These are phyloP conservation scores for Byssoonygena ceratinophila DNA, from an alignment of 2,329 filamentous ascomycete genomes.

Conservation along the genomic window DNA sequence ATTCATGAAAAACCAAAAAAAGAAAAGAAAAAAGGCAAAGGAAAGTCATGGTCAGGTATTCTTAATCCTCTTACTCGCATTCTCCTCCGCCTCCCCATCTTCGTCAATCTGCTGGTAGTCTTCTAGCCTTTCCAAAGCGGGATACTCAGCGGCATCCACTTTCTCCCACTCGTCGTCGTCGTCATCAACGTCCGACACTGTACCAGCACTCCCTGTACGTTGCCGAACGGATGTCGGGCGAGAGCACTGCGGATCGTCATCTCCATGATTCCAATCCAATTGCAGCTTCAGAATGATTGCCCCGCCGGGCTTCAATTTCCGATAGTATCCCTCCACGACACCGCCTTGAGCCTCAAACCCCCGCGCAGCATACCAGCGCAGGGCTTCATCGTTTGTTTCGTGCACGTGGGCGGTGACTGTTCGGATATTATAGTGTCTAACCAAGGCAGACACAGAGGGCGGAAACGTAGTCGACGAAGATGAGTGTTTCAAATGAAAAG, in stretches of 20 bases:
- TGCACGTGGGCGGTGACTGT: conserved; percentile 54
- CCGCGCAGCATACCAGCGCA: conserved; percentile 51
- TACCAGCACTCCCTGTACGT: not conserved
- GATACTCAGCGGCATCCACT: conserved; percentile 30
- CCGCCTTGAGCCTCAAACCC: conserved; percentile 45
- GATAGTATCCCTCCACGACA: conserved; percentile 49
- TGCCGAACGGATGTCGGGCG: not conserved
- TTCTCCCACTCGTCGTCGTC: conserved; percentile 38
- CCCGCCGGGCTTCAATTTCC: conserved; percentile 46
- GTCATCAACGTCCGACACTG: conserved; percentile 22
- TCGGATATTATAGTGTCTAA: conserved; percentile 41
- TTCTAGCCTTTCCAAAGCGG: conserved; percentile 25
- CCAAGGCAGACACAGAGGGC: conserved; percentile 27
- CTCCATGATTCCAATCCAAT: conserved; percentile 25
- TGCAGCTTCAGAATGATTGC: conserved; percentile 39
- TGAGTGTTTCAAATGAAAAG: not conserved
- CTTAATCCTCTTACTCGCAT: conserved; percentile 20
- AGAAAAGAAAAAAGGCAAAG: not conserved
- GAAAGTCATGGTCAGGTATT: not conserved
- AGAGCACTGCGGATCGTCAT: conserved; percentile 4
- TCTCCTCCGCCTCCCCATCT: conserved; percentile 26
- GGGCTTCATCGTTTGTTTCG: conserved; percentile 50
- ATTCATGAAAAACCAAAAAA: not conserved
- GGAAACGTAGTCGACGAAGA: not conserved
- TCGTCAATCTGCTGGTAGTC: conserved; percentile 27